Evolutionary conservation across 2,329 filamentous ascomycete genomes (phyloP), one percentile per base, ranked within the genome.

Genomic region (Dryadomyces quercivorus): DNA sequence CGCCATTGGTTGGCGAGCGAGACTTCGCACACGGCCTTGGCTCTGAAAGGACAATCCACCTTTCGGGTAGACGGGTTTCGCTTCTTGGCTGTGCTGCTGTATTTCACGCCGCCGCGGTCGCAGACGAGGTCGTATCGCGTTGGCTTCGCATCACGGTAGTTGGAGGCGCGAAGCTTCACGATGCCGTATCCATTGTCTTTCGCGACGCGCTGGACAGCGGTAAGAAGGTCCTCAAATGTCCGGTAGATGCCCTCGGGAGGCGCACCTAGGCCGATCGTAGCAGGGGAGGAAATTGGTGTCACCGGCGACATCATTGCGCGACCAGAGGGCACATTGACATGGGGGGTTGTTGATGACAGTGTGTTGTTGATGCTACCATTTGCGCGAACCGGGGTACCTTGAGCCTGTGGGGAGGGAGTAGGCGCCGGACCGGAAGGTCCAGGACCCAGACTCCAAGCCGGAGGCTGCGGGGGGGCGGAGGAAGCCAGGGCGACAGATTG

Each of bases 31-130:
- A 82, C 79, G 22, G 79, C 79, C 68, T 82, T 82, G 54, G 79
- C 79, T 52, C 78, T 76, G 69, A 80, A 82, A 12, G 79, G 79
- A 55, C 79, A 82, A 64, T 82, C 79, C 54, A 82, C 77, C 67
- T 82, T 82, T 63, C 79, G 77, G 46, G 79, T 82, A 53, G 77
- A 81, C 1, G 79, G 79, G 60, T 80, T 82, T 55, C 79, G 75
- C 69, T 82, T 82, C 72, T 82, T 82, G 8, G 79, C 79, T 1
- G 79, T 82, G 66, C 78, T 82, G 68, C 72, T 80, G 67, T 82
- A 82, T 66, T 82, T 82, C 63, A 82, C 79, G 57, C 79, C 79
- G 53, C 79, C 79, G 44, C 79, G 77, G 59, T 82, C 79, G 66
- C 79, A 82, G 38, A 82, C 79, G 12, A 82, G 70, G 59, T 82